Conservation (phyloP, 2,329 filamentous ascomycete genomes). For the Hawksworthiomyces lignivorus region DNA sequence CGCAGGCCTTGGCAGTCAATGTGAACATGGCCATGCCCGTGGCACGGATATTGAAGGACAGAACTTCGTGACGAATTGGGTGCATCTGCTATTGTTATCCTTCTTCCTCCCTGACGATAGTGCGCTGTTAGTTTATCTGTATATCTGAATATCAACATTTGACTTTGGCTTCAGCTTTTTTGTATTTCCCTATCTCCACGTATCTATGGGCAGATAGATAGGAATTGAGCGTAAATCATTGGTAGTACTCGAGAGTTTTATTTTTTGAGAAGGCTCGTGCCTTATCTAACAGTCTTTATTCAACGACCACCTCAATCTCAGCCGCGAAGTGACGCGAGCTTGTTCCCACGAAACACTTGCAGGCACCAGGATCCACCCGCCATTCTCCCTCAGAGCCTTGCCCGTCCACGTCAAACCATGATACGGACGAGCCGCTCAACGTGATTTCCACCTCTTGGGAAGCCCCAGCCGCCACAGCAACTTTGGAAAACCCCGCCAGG, state of each 20-base stretch:
- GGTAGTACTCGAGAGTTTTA: no score
- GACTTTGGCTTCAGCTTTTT: no score
- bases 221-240: no score
- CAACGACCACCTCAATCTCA: conserved; percentile 1
- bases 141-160: no score
- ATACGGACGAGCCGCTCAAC: background rate
- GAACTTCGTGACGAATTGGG: conserved; percentile 30
- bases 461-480: conserved; percentile 1
- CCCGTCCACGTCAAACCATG: conserved; percentile 13
- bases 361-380: conserved; percentile 13
- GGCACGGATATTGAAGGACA: conserved; percentile 30
- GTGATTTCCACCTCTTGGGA: background rate
- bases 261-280: no score
- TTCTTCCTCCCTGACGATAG: no score
- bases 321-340: conserved; percentile 10
- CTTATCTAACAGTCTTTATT: no score
- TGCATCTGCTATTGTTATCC: no score
- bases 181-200: no score
- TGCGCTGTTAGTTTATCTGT: no score
- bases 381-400: conserved; percentile 8
- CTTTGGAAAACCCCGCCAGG: conserved; percentile 13
- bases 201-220: no score
- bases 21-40: conserved; percentile 37
- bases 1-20: conserved; percentile 34
- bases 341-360: conserved; percentile 10